These are phyloP conservation scores for Blepharisma japonicum DNA, from an alignment of 73 alveolate species.

Conservation along the genomic window DNA sequence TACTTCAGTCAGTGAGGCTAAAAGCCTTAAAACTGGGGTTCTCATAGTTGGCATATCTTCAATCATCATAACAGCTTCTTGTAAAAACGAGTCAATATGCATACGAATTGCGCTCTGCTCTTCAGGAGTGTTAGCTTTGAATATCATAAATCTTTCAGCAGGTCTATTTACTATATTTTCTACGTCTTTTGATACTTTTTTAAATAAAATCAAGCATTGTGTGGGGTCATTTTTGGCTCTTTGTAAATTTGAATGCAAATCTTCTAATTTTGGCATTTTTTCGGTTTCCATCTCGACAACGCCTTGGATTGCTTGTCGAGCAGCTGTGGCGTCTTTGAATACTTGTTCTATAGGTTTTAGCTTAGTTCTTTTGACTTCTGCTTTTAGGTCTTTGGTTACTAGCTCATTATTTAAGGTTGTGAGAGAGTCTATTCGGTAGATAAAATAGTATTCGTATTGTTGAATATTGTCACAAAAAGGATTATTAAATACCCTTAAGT, in stretches of 20 bases:
- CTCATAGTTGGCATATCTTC: slow-evolving; percentile 29
- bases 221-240: slow-evolving; percentile 58
- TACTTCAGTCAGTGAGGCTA: slow-evolving; percentile 17
- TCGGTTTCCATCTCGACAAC: not conserved
- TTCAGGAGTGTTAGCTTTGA: slow-evolving; percentile 30
- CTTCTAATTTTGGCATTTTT: slow-evolving; percentile 40
- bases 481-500: slow-evolving; percentile 29
- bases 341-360: slow-evolving; percentile 34
- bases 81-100: slow-evolving; percentile 29
- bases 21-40: slow-evolving; percentile 26
- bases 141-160: slow-evolving; percentile 25
- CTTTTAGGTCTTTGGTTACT: slow-evolving; percentile 42
- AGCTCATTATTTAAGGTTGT: slow-evolving; percentile 43
- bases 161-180: slow-evolving; percentile 45
- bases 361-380: slow-evolving; percentile 30
- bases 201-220: slow-evolving; percentile 37
- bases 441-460: slow-evolving; percentile 8
- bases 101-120: slow-evolving; percentile 15
- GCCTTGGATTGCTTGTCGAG: slow-evolving; percentile 18
- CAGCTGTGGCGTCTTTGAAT: slow-evolving; percentile 31
- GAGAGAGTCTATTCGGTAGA: slow-evolving; percentile 21
- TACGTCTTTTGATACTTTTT: slow-evolving; percentile 50
- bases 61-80: slow-evolving; percentile 26
- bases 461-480: slow-evolving; percentile 28
- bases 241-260: slow-evolving; percentile 37